Conservation (phyloP, 257 asterid species). For the Ehretia macrophylla region DNA sequence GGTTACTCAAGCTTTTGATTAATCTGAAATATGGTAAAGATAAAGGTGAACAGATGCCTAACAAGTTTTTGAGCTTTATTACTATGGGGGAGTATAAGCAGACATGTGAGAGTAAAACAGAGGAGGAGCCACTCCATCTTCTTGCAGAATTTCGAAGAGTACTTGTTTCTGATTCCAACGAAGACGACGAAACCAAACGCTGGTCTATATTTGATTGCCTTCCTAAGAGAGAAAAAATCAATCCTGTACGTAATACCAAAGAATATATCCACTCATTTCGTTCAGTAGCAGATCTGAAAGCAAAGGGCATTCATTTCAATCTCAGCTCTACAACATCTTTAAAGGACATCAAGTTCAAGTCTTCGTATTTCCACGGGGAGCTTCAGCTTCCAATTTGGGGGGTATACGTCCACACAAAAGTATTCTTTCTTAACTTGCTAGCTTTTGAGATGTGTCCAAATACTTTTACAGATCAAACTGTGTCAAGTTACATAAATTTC, state of each 20-base stretch:
- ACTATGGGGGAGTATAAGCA: neutral
- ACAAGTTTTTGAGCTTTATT: neutral
- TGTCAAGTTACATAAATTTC: constrained; percentile 21
- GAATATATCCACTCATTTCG: constrained; percentile 7
- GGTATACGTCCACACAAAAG: constrained; percentile 10
- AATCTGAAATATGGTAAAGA: neutral
- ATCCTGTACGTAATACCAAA: neutral
- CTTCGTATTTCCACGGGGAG: constrained; percentile 9
- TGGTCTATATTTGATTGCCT: no score
- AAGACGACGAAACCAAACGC: no score
- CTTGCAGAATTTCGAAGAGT: constrained; percentile 10
- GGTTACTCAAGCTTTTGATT: constrained; percentile 5
- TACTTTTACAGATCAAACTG: neutral
- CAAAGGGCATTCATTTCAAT: constrained; percentile 30
- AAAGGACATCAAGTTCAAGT: constrained; percentile 13
- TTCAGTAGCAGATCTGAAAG: constrained; percentile 25
- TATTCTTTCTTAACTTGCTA: constrained; percentile 19
- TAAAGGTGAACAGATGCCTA: neutral
- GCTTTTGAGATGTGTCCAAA: constrained; percentile 27
- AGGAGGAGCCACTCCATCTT: constrained; percentile 15
- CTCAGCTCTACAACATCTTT: constrained; percentile 12
- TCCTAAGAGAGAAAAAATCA: no score
- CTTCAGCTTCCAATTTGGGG: constrained; percentile 20
- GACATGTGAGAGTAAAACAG: no score
- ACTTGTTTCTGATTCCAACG: neutral